phyloP scores from a whole-genome alignment of 2,329 filamentous ascomycete genomes.

The Chrysoporthe deuterocubensis region DNA sequence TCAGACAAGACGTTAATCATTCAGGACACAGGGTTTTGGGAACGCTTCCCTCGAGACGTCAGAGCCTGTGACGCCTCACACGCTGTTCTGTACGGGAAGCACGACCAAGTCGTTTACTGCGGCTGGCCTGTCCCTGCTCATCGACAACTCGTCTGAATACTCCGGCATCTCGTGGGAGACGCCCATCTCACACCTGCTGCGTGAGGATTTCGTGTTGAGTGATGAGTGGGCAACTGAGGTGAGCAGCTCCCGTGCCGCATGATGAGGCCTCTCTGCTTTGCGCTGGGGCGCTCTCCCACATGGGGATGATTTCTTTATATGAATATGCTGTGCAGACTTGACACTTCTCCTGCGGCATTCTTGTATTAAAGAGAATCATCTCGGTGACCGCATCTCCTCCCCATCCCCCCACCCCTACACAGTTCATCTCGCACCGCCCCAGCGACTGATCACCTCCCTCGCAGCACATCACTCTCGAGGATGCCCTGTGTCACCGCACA shows the following conservation, averaged over 20 bases:
- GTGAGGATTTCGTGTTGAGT: constrained; percentile 55
- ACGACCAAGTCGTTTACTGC: constrained; percentile 61
- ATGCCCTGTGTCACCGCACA: constrained; percentile 56
- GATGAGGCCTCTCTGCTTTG: not conserved
- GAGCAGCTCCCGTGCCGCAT: not conserved
- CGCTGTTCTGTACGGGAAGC: constrained; percentile 59
- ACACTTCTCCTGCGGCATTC: not conserved
- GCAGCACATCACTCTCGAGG: constrained; percentile 55
- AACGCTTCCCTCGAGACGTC: constrained; percentile 36
- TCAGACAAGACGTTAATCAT: constrained; percentile 26
- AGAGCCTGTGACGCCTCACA: constrained; percentile 47
- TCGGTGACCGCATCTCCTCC: not conserved
- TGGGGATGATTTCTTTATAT: not conserved
- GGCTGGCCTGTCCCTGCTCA: constrained; percentile 53
- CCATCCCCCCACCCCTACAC: not conserved
- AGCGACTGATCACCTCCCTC: not conserved
- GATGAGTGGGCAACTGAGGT: constrained; percentile 47
- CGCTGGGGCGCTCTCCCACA: not conserved
- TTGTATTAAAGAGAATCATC: not conserved
- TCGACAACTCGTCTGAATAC: constrained; percentile 47
- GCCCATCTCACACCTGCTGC: constrained; percentile 50
- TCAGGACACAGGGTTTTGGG: constrained; percentile 42
- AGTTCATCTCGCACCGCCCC: not conserved
- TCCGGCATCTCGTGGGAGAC: constrained; percentile 50
- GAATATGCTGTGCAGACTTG: not conserved